These are phyloP conservation scores for Rhizopogon vesiculosus DNA, from an alignment of 768 basidiomycete genomes.

Conservation along the genomic window DNA sequence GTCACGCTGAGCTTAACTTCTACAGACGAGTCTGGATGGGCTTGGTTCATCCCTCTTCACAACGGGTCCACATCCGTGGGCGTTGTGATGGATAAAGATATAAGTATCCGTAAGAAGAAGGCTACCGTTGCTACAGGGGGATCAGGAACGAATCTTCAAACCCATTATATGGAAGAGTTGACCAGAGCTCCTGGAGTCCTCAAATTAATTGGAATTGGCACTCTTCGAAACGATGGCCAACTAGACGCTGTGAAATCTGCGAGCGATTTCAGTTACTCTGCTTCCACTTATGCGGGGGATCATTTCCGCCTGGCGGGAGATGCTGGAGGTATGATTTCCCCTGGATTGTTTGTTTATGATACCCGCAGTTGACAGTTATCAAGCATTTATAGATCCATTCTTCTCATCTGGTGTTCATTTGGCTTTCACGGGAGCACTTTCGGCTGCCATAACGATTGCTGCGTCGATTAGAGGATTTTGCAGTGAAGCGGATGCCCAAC, in stretches of 20 bases:
- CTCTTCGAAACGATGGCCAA: slow-evolving; percentile 9
- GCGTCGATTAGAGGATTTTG: too few relatives aligned
- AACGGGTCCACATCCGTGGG: slow-evolving; percentile 58
- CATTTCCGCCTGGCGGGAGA: slow-evolving; percentile 59
- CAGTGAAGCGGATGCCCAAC: too few relatives aligned
- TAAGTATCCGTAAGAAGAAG: slow-evolving; percentile 21
- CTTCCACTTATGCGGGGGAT: slow-evolving; percentile 47
- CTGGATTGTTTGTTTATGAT: slow-evolving; percentile 15
- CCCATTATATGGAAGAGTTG: slow-evolving; percentile 41
- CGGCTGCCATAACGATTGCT: too few relatives aligned
- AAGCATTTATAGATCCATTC: too few relatives aligned
- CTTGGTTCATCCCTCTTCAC: slow-evolving; percentile 66
- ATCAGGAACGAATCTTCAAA: slow-evolving; percentile 17
- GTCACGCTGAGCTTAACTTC: slow-evolving; percentile 31
- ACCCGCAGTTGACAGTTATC: too few relatives aligned
- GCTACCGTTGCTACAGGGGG: slow-evolving; percentile 20
- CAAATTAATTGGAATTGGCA: slow-evolving; percentile 23
- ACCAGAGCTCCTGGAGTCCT: slow-evolving; percentile 40
- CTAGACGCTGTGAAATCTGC: slow-evolving; percentile 32
- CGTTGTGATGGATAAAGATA: slow-evolving; percentile 53
- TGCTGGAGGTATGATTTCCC: slow-evolving; percentile 44
- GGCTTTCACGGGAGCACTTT: too few relatives aligned
- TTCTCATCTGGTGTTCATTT: too few relatives aligned
- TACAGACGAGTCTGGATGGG: slow-evolving; percentile 59
- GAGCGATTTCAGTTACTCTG: slow-evolving; percentile 62